Conservation (phyloP, 176 grass and related monocot genomes). For the Oryza coarctata region DNA sequence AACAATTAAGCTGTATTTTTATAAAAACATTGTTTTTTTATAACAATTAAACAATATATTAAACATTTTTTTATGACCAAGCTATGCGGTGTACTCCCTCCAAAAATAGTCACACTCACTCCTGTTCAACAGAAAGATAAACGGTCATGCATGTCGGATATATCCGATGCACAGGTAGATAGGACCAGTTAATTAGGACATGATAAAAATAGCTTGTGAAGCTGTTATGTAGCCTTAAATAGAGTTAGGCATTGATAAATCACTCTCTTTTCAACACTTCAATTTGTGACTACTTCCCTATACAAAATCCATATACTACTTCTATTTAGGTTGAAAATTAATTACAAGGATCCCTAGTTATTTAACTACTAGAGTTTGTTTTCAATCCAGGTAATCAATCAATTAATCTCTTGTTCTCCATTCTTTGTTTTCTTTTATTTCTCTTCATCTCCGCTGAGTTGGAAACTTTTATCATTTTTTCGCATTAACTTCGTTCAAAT, state of each 20-base stretch:
- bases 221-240: conserved; percentile 34
- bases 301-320: conserved; percentile 37
- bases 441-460: not conserved
- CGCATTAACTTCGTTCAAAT: too few species aligned
- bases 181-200: conserved; percentile 14
- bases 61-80: not conserved
- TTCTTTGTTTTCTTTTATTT: not conserved
- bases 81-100: conserved; percentile 13
- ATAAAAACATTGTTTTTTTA: not conserved
- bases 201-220: conserved; percentile 36
- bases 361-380: conserved; percentile 9
- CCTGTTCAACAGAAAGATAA: not conserved
- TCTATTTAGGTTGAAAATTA: conserved; percentile 27
- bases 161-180: conserved; percentile 33
- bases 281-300: conserved; percentile 18
- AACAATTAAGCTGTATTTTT: not conserved
- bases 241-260: conserved; percentile 2
- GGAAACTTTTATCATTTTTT: not conserved
- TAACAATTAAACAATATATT: not conserved
- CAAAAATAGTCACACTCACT: conserved; percentile 23
- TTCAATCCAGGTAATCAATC: not conserved
- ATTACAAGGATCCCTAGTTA: conserved; percentile 15
- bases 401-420: not conserved
- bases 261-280: conserved; percentile 26
- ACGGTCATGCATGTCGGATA: conserved; percentile 11